Percentiles rank a stretch among this genome's conserved stretches.
phyloP scores from a whole-genome alignment of 345 rosid species.

The Gossypium australe region DNA sequence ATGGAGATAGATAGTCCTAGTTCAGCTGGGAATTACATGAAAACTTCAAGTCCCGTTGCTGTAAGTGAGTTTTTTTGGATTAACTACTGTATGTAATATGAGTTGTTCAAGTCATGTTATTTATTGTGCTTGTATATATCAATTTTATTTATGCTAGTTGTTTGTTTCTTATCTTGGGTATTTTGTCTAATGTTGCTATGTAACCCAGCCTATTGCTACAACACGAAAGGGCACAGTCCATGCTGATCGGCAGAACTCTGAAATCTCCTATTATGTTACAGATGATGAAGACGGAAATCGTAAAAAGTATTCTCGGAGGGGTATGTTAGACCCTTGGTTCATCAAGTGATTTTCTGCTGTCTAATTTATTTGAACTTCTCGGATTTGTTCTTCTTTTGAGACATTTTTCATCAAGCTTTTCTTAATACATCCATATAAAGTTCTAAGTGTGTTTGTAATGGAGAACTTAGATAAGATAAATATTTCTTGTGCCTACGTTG shows the following conservation, averaged over 20 bases:
- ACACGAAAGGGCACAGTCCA: constrained; percentile 70
- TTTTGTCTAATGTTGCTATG: not conserved
- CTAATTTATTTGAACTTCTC: not conserved
- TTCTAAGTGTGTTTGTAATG: not conserved
- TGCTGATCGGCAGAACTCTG: constrained; percentile 76
- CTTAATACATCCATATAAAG: not conserved
- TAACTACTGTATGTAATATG: constrained; percentile 9
- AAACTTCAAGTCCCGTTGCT: constrained; percentile 63
- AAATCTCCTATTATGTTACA: constrained; percentile 57
- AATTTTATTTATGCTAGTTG: not conserved
- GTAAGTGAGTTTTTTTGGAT: constrained; percentile 47
- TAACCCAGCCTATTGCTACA: constrained; percentile 67
- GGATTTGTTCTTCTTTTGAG: not conserved
- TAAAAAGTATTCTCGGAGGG: constrained; percentile 85
- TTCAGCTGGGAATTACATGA: constrained; percentile 61
- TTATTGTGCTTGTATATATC: constrained; percentile 1
- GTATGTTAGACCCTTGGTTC: constrained; percentile 27
- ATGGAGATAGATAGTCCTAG: constrained; percentile 80
- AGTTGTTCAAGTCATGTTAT: not conserved
- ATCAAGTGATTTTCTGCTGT: not conserved
- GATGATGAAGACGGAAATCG: constrained; percentile 91
- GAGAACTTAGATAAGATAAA: not conserved
- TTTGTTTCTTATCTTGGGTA: constrained; percentile 1
- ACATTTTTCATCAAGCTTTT: not conserved
- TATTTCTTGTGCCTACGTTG: not conserved